Evolutionary conservation across 495 filamentous ascomycete genomes (phyloP), one percentile per base, ranked within the genome.

Genomic region (Rusavskia elegans): DNA sequence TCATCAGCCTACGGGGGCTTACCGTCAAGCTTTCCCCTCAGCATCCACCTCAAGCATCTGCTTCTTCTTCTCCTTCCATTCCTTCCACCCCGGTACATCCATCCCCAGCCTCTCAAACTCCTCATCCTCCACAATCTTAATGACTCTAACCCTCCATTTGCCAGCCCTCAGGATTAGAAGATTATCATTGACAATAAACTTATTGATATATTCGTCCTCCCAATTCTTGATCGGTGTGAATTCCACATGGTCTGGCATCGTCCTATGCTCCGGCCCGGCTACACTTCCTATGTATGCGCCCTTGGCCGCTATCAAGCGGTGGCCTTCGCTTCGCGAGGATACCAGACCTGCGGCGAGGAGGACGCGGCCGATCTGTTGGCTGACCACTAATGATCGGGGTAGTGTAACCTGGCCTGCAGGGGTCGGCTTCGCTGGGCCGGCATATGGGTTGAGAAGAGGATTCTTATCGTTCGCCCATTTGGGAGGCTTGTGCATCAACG

Each of bases 131-230:
- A 93, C 69, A 54, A 94, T 73, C 55, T 81, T 68, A 45, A 93
- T 71, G 44, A 89, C 66, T 48, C 81, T 79, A 35, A 92, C 66
- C 61, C 88, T 89, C 73, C 84, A 83, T 65, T 94, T 94, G 32
- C 87, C 87, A 30, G 77, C 65, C 57, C 87, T 76, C 20, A 94
- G 64, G 53, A 93, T 75, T 41, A 94, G 61, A 5, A 82, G 55
- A 38, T 78, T 67, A 35, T 66, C 80, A 38, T 81, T 77, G 17
- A 85, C 71, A 20, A 92, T 61, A 57, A 77, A 87, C 27, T 79
- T 72, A 36, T 66, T 36, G 0, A 79, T 82, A 19, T 81, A 78
- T 23, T 72, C 59, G 0, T 72, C 65, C 37, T 68, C 64, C 78
- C 78, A 85, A 38, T 67, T 62, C 50, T 75, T 77, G 46, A 82